A percentile compares a stretch with the other conserved stretches of the same genome.
Conservation (phyloP, 2,329 filamentous ascomycete species). For the Chalaropsis ovoidea region DNA sequence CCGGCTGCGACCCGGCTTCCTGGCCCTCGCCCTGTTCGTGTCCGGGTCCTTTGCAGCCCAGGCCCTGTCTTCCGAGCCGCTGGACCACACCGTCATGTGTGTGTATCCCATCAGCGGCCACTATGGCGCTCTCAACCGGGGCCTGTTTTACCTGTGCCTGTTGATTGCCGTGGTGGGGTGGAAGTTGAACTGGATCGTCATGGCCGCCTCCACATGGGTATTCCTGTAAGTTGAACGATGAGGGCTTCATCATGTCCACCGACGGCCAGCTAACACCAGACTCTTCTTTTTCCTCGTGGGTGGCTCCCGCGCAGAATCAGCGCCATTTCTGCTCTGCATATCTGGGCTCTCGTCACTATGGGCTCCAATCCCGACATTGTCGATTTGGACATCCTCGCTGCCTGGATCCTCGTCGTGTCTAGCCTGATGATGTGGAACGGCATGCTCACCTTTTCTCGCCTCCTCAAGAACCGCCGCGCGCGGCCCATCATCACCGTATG, state of each 20-base stretch:
- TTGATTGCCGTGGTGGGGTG: constrained; percentile 23
- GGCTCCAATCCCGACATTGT: constrained; percentile 19
- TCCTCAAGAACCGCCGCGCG: constrained; percentile 24
- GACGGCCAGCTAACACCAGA: neutral
- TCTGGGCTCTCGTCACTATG: constrained; percentile 22
- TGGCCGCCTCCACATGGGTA: constrained; percentile 16
- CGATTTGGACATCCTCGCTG: constrained; percentile 23
- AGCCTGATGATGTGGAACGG: constrained; percentile 24
- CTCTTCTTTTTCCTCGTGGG: neutral
- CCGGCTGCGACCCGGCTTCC: neutral
- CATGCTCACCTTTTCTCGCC: constrained; percentile 23
- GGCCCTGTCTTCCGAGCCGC: constrained; percentile 17
- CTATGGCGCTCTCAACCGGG: constrained; percentile 22
- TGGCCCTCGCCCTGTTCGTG: constrained; percentile 13
- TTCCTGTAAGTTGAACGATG: constrained; percentile 23
- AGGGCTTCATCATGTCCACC: neutral
- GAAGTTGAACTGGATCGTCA: constrained; percentile 22
- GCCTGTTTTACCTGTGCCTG: constrained; percentile 22
- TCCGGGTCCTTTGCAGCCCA: constrained; percentile 15
- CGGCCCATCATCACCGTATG: constrained; percentile 23
- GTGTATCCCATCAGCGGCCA: constrained; percentile 24
- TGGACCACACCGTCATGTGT: constrained; percentile 24
- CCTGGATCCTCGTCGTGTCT: constrained; percentile 23
- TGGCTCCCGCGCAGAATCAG: neutral
- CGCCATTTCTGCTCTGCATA: constrained; percentile 21